phyloP scores from a whole-genome alignment of 2,329 filamentous ascomycete genomes.

The Xylaria multiplex region DNA sequence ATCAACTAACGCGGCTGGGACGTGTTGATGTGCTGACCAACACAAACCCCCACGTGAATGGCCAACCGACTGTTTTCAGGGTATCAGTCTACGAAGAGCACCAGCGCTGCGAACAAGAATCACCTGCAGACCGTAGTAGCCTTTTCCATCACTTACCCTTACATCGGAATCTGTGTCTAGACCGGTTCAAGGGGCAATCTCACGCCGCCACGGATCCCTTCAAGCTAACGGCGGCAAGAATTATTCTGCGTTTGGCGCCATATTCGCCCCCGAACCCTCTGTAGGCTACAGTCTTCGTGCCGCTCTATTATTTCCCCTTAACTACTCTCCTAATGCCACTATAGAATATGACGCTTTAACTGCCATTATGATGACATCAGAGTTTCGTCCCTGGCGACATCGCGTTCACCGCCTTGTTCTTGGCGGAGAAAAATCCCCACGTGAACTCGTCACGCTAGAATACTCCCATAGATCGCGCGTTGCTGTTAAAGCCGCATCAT shows the following conservation, averaged over 20 bases:
- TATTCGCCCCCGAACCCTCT: background rate
- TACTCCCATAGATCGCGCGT: conserved; percentile 1
- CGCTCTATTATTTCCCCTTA: background rate
- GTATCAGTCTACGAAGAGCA: background rate
- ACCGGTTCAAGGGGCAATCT: background rate
- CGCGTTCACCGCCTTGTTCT: conserved; percentile 4
- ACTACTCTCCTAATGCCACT: background rate
- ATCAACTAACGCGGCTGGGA: background rate
- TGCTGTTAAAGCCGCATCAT: background rate
- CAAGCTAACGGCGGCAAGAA: conserved; percentile 20
- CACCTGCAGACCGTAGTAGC: background rate
- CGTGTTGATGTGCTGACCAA: conserved; percentile 2
- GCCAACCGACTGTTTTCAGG: background rate
- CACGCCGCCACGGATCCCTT: background rate
- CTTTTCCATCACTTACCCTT: background rate
- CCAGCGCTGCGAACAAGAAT: conserved; percentile 5
- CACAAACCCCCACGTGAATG: conserved; percentile 21
- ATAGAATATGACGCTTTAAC: background rate
- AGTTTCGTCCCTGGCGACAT: conserved; percentile 2
- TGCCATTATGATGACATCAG: background rate
- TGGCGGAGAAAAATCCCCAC: background rate
- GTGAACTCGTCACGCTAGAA: background rate
- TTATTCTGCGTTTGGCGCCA: background rate
- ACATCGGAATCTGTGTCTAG: background rate
- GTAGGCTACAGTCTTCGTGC: background rate